phyloP scores from a whole-genome alignment of 495 filamentous ascomycete genomes.

The Pyrenopolyporus hunteri region DNA sequence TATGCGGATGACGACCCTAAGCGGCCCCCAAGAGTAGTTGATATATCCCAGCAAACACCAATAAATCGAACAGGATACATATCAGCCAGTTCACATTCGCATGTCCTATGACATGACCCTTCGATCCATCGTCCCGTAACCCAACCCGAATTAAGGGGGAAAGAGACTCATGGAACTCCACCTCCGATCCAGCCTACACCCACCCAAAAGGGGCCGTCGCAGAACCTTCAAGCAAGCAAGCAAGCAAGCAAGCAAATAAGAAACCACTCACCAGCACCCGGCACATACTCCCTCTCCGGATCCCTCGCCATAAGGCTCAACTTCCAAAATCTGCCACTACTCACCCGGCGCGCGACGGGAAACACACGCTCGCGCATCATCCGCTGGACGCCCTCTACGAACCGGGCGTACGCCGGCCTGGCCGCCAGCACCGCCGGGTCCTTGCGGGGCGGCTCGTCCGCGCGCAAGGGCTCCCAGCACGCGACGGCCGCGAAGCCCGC shows the following conservation, averaged over 20 bases:
- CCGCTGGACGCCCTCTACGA: not conserved
- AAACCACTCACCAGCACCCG: slow-evolving; percentile 18
- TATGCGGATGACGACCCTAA: too few relatives aligned
- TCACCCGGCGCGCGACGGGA: slow-evolving; percentile 12
- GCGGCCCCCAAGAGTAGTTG: too few relatives aligned
- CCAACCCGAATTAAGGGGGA: too few relatives aligned
- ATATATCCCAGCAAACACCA: too few relatives aligned
- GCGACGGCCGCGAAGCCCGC: slow-evolving; percentile 20
- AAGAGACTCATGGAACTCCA: too few relatives aligned
- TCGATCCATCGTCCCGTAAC: too few relatives aligned
- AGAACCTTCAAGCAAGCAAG: too few relatives aligned
- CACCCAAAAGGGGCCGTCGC: not conserved
- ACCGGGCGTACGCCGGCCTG: slow-evolving; percentile 5
- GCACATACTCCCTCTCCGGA: slow-evolving; percentile 21
- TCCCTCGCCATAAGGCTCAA: slow-evolving; percentile 36
- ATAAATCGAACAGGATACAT: too few relatives aligned
- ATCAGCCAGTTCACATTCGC: too few relatives aligned
- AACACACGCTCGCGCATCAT: not conserved
- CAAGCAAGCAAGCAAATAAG: not conserved
- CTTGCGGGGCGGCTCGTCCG: not conserved
- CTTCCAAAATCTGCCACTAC: slow-evolving; percentile 18
- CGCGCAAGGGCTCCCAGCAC: slow-evolving; percentile 11
- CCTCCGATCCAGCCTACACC: not conserved
- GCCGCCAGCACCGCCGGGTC: not conserved
- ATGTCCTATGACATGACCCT: too few relatives aligned